Evolutionary conservation across 73 alveolate species (phyloP).

Genomic region (Breviolum minutum): DNA sequence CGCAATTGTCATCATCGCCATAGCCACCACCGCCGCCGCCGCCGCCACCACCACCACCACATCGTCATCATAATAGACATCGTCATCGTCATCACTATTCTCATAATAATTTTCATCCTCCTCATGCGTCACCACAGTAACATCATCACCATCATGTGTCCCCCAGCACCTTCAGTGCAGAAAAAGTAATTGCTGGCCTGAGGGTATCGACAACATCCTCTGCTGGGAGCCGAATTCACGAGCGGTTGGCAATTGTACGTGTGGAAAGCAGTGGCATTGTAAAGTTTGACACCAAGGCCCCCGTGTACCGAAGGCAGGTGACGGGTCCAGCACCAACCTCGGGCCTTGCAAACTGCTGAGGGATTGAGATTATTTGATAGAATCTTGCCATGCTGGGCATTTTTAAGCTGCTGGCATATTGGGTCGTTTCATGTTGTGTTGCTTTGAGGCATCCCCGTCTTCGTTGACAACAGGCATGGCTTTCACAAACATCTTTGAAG

Average conservation of each 20-base stretch:
- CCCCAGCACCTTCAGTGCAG: neutral
- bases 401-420: too few species aligned
- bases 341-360: too few species aligned
- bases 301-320: constrained; percentile 33
- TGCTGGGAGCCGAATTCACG: neutral
- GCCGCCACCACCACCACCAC: neutral
- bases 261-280: neutral
- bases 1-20: neutral
- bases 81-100: too few species aligned
- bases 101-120: neutral
- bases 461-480: constrained; percentile 8
- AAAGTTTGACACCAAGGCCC: neutral
- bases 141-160: neutral
- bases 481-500: too few species aligned
- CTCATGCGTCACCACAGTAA: neutral
- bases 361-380: too few species aligned
- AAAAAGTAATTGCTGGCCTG: neutral
- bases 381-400: too few species aligned
- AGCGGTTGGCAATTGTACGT: neutral
- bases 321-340: constrained; percentile 30
- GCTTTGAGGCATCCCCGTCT: constrained; percentile 1
- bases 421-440: neutral
- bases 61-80: too few species aligned
- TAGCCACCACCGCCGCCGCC: neutral
- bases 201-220: neutral